Evolutionary conservation across 495 filamentous ascomycete genomes (phyloP).

Genomic region (Glutinoglossum americanum): DNA sequence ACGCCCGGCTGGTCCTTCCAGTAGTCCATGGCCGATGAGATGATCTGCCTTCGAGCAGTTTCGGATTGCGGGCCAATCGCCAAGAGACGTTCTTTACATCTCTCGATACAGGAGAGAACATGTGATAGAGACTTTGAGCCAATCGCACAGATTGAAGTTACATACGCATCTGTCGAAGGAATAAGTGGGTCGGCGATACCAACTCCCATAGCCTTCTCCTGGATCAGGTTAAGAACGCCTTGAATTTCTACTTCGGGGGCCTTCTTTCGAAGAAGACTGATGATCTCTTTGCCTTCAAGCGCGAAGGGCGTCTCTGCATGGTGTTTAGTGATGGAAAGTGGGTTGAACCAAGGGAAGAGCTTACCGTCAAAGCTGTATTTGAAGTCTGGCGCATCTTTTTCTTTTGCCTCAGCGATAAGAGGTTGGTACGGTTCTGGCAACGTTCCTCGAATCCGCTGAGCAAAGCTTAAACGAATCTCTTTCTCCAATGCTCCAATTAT

Average conservation of each 20-base stretch:
- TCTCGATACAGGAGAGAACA: constrained; percentile 85
- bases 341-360: constrained; percentile 12
- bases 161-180: constrained; percentile 73
- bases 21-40: constrained; percentile 73
- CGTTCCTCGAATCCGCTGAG: constrained; percentile 85
- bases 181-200: constrained; percentile 51
- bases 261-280: constrained; percentile 60
- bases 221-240: constrained; percentile 51
- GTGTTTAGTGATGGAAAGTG: neutral
- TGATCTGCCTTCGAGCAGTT: constrained; percentile 63
- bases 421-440: constrained; percentile 66
- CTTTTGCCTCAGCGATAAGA: constrained; percentile 67
- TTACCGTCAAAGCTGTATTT: constrained; percentile 69
- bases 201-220: constrained; percentile 43
- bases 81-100: constrained; percentile 78
- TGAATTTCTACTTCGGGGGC: constrained; percentile 65
- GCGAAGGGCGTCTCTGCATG: constrained; percentile 54
- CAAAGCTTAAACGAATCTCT: constrained; percentile 90
- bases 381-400: constrained; percentile 83
- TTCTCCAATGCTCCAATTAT: constrained; percentile 82
- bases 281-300: constrained; percentile 55
- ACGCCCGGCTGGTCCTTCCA: constrained; percentile 87
- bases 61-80: constrained; percentile 52
- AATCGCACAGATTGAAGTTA: constrained; percentile 78
- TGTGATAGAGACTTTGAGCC: constrained; percentile 92